These are phyloP conservation scores for Venturia nashicola DNA, from an alignment of 2,329 filamentous ascomycete species.

Conservation along the genomic window DNA sequence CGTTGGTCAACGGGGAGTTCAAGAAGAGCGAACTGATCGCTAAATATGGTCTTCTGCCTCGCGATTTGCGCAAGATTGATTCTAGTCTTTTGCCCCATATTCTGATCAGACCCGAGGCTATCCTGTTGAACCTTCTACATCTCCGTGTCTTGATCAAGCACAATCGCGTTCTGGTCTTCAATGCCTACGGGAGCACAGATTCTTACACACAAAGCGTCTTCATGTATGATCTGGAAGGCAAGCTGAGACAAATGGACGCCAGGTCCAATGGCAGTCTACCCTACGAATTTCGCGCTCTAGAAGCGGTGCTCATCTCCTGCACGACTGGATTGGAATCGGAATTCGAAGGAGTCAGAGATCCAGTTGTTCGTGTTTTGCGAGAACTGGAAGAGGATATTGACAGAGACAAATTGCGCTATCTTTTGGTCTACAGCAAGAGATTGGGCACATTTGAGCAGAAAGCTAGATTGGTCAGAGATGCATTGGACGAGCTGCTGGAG, in stretches of 20 bases:
- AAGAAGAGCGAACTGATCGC: slow-evolving; percentile 96
- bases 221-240: slow-evolving; percentile 93
- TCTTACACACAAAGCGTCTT: slow-evolving; percentile 94
- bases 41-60: slow-evolving; percentile 88
- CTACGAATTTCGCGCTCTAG: slow-evolving; percentile 91
- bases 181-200: slow-evolving; percentile 87
- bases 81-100: slow-evolving; percentile 93
- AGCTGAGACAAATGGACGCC: slow-evolving; percentile 66
- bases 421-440: slow-evolving; percentile 90
- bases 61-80: slow-evolving; percentile 94
- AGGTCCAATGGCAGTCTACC: slow-evolving; percentile 47
- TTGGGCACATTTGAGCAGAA: slow-evolving; percentile 97
- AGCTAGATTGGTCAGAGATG: slow-evolving; percentile 82
- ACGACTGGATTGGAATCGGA: slow-evolving; percentile 87
- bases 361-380: slow-evolving; percentile 75
- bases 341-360: slow-evolving; percentile 86
- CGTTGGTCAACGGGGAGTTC: slow-evolving; percentile 87
- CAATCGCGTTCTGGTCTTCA: slow-evolving; percentile 87
- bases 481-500: slow-evolving; percentile 88
- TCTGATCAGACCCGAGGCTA: slow-evolving; percentile 81
- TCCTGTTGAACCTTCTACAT: slow-evolving; percentile 92
- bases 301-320: slow-evolving; percentile 88
- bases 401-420: slow-evolving; percentile 76
- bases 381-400: slow-evolving; percentile 96
- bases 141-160: slow-evolving; percentile 91